Evolutionary conservation across 2,329 filamentous ascomycete genomes (phyloP), one percentile per base, ranked within the genome.

Genomic region (Elsinoe ampelina): DNA sequence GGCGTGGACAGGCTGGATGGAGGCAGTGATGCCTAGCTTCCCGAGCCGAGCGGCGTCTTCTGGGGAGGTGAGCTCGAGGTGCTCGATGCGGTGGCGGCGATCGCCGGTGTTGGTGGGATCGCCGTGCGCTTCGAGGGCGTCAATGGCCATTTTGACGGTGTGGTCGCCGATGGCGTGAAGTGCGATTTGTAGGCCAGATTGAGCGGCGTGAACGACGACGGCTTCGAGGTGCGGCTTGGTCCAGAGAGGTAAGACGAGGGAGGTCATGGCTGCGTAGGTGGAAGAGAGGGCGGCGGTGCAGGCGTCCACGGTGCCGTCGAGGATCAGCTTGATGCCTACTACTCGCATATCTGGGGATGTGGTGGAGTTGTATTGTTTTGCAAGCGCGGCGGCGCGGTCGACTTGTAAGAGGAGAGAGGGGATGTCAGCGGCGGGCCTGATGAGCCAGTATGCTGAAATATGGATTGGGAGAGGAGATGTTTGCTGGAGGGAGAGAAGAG

Each of bases 1-100:
- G 62, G 90, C 87, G 70, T 90, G 95, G 73, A 95, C 95, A 19
- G 90, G 93, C 74, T 95, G 89, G 62, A 95, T 95, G 57, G 87
- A 87, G 59, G 95, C 91, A 57, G 89, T 95, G 68, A 86, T 83
- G 50, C 82, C 80, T 3, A 83, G 69, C 20, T 70, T 64, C 5
- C 81, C 82, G 0, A 86, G 74, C 1, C 82, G 71, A 1, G 64
- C 70, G 0, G 80, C 82, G 61, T 85, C 83, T 57, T 73, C 71
- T 0, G 73, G 72, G 0, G 74, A 75, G 0, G 81, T 73, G 30
- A 86, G 73, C 65, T 86, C 83, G 2, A 86, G 70, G 63, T 86
- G 83, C 68, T 86, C 83, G 61, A 86, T 81, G 13, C 83, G 75
- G 52, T 83, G 83, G 2, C 83, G 75, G 6, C 76, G 74, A 0